These are phyloP conservation scores for Anethum foeniculum DNA, from an alignment of 140 eudicot genomes.

Conservation along the genomic window DNA sequence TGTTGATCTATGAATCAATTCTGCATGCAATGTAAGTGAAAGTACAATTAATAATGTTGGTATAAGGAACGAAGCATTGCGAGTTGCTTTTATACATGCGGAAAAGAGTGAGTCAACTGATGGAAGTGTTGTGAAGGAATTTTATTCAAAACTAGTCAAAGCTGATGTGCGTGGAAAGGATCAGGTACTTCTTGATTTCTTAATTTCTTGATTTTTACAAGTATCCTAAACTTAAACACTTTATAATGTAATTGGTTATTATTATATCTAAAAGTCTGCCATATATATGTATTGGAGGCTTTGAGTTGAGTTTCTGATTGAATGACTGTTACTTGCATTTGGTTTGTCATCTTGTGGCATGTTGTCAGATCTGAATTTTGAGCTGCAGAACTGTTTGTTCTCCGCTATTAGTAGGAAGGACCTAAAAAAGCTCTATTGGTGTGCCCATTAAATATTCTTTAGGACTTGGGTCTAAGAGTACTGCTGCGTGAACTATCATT, in stretches of 20 bases:
- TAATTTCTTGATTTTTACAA: neutral
- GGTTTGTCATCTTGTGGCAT: neutral
- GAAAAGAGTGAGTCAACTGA: constrained; percentile 53
- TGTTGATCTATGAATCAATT: neutral
- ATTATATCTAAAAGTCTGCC: neutral
- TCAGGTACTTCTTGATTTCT: constrained; percentile 37
- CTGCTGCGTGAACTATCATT: neutral
- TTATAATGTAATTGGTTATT: neutral
- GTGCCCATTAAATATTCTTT: neutral
- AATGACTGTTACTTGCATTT: neutral
- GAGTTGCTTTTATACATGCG: constrained; percentile 95
- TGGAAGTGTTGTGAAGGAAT: constrained; percentile 46
- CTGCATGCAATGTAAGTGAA: constrained; percentile 1
- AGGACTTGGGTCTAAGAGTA: neutral
- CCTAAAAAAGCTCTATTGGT: neutral
- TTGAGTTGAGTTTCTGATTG: neutral
- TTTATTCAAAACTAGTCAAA: constrained; percentile 88
- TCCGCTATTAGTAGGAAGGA: neutral
- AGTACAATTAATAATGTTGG: constrained; percentile 3
- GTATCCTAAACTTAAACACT: neutral
- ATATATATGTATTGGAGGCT: neutral
- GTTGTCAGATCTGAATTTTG: neutral
- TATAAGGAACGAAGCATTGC: constrained; percentile 89
- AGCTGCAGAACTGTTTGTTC: neutral
- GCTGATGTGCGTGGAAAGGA: constrained; percentile 96